A percentile compares a stretch with the other conserved stretches of the same genome.
Evolutionary conservation across 2,329 filamentous ascomycete genomes (phyloP).

Genomic region (Beauveria caledonica): DNA sequence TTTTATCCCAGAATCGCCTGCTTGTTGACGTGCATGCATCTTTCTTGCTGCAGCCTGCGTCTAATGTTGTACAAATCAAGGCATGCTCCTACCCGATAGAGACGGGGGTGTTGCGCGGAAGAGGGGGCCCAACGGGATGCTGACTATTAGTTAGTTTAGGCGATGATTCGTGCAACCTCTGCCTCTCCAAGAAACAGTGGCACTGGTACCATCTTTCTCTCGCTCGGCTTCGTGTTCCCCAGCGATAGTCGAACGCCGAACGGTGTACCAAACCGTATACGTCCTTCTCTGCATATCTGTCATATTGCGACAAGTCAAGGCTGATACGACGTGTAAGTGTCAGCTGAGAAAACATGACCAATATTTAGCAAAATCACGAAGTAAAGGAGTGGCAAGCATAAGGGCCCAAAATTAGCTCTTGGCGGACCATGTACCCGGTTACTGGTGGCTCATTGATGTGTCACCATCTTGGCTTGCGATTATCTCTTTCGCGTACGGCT

Average conservation of each 20-base stretch:
- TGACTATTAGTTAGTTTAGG: neutral
- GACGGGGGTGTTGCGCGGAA: neutral
- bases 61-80: neutral
- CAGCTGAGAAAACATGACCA: neutral
- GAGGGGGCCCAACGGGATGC: neutral
- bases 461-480: neutral
- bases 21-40: neutral
- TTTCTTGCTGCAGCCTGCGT: neutral
- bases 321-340: neutral
- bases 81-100: neutral
- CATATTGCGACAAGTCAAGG: neutral
- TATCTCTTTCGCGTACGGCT: neutral
- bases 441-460: neutral
- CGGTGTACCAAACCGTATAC: neutral
- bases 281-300: neutral
- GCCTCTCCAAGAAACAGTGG: too few relatives aligned
- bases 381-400: too few relatives aligned
- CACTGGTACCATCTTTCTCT: neutral
- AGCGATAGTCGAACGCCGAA: neutral
- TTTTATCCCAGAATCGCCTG: neutral
- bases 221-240: neutral
- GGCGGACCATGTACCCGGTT: slow-evolving; percentile 1
- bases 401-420: neutral
- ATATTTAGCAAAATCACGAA: neutral
- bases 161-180: neutral